Evolutionary conservation across 352 stramenopile genomes (phyloP), one percentile per base, ranked within the genome.

Genomic region (Pythium vanterpoolii): DNA sequence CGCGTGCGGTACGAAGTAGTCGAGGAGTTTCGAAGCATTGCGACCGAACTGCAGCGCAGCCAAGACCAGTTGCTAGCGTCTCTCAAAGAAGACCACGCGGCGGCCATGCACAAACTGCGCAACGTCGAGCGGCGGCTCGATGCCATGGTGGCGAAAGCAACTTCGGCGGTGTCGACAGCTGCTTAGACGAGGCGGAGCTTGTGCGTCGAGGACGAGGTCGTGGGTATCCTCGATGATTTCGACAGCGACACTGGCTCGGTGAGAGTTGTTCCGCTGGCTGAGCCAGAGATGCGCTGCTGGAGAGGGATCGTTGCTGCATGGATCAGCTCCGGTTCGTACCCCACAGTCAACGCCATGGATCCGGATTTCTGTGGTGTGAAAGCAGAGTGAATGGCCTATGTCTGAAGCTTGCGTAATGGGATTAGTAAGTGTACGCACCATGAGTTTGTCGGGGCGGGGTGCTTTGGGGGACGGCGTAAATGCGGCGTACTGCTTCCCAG

Each of bases 231-330:
- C 4, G 26, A 23, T 4, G 45, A 19, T 28, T 9, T 33, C 13
- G 43, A 33, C 27, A 39, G 8, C 26, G 31, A 19, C 10, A 18
- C 19, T 7, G 44, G 5, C 4, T 43, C 30, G 0, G 36, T 68
- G 26, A 45, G 23, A 0, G 30, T 6, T 10, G 33, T 47, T 7
- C 13, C 16, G 16, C 36, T 27, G 1, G 47, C 13, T 9, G 36
- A 18, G 16, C 23, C 16, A 8, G 24, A n/a, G 18, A 46, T 49
- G 39, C 79, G 76, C 38, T 84, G 74, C 3, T 70, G 69, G 18
- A 90, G 72, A 11, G 82, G 40, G 44, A 88, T 87, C 0, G 76
- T 63, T 11, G 77, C 87, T 7, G 80, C 66, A 27, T 76, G 82
- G 36, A 90, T 73, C 11, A 90, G 56, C 30, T 83, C 73, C 7